Evolutionary conservation across 2,329 filamentous ascomycete species (phyloP), one percentile per base, ranked within the genome.

Genomic region (Aspergillus niger): DNA sequence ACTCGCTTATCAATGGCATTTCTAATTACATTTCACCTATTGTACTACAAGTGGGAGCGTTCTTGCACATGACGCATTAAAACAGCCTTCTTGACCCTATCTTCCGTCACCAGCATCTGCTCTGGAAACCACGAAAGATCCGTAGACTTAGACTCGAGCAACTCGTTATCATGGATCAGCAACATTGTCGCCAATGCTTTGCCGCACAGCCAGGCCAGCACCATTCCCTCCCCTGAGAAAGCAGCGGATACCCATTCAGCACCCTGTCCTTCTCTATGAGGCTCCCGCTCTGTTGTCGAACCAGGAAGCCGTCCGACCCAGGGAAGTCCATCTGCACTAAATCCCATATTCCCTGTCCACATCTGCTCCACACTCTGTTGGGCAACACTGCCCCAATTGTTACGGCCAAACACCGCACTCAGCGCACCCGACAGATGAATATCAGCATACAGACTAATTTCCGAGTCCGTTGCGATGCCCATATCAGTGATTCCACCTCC

Each of bases 271-370:
- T 26, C 41, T 20, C 38, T 2, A 30, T 11, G 2, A 0, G n/a
- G 2, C 41, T 28, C 24, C 32, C 65, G 57, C 20, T 43, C 8
- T 20, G 68, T 71, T n/a, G 58, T 48, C 26, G 57, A 65, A 0
- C 3, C 30, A 11, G 70, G 65, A n/a, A 72, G 41, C 38, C 20
- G 60, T 2, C 86, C 86, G 53, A 89, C 80, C 70, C 82, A 81
- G 0, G 83, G 83, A 13, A 79, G 68, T 0, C 79, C 80, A 65
- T 85, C 83, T 1, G 76, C 72, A 17, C 80, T 83, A 36, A 79
- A 80, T 2, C 81, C 82, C 77, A 84, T 84, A 53, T 80, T 83
- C 0, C 72, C 72, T 2, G 71, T 71, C 72, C 72, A 74, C 69
- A 72, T 72, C 8, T 60, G 61, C 43, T 72, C 66, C 7, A 72